A percentile compares a stretch with the other conserved stretches of the same genome.
These are phyloP conservation scores for Hypoxylon lienhwacheense DNA, from an alignment of 495 filamentous ascomycete species.

Conservation along the genomic window DNA sequence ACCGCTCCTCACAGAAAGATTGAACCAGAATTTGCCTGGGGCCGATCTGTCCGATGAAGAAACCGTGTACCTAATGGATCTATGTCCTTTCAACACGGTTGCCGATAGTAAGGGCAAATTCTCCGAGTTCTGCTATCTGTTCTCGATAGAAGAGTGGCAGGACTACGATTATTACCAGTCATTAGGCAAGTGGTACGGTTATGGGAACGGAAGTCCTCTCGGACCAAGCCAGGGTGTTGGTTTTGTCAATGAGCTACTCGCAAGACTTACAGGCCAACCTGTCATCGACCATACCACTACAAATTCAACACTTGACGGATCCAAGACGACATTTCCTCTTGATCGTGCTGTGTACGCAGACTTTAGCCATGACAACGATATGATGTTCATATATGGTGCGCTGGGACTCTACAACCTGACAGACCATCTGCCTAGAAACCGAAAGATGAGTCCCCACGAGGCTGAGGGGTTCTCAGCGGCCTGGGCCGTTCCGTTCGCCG, in stretches of 20 bases:
- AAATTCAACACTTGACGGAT: constrained; percentile 70
- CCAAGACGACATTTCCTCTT: constrained; percentile 67
- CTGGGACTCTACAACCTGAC: constrained; percentile 72
- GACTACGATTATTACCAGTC: constrained; percentile 76
- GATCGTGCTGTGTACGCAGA: constrained; percentile 70
- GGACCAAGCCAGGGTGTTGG: constrained; percentile 82
- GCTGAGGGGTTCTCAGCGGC: constrained; percentile 62
- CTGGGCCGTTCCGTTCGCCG: constrained; percentile 80
- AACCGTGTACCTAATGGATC: constrained; percentile 73
- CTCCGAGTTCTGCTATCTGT: constrained; percentile 73
- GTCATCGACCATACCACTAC: constrained; percentile 71
- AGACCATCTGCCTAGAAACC: constrained; percentile 48
- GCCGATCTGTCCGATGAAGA: constrained; percentile 61
- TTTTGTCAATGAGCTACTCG: constrained; percentile 80
- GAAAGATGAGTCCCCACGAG: constrained; percentile 45
- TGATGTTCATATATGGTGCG: constrained; percentile 71
- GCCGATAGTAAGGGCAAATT: constrained; percentile 46
- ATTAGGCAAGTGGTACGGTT: constrained; percentile 80
- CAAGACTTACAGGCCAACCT: constrained; percentile 66
- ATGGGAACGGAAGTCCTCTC: constrained; percentile 70
- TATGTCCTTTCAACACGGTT: constrained; percentile 81
- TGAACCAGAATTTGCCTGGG: constrained; percentile 64
- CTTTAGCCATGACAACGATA: constrained; percentile 86
- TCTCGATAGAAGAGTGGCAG: constrained; percentile 68
- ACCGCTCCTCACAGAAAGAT: constrained; percentile 60